phyloP scores from a whole-genome alignment of 1,284 basidiomycete genomes.

The Grifola frondosa region DNA sequence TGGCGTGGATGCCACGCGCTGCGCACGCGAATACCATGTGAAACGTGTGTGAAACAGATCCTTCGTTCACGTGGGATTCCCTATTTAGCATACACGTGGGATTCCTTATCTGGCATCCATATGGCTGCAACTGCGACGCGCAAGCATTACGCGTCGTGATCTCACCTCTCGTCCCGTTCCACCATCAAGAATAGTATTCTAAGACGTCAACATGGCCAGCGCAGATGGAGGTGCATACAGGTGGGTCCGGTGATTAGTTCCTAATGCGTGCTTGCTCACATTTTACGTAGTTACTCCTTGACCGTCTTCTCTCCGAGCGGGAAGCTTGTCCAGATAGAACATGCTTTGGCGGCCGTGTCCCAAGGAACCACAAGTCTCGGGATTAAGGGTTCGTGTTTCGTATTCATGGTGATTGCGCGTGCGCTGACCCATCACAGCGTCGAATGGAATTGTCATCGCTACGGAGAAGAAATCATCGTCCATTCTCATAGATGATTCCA shows the following conservation, averaged over 20 bases:
- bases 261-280: constrained; percentile 11
- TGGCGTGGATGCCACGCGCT: no score
- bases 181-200: constrained; percentile 1
- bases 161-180: constrained; percentile 8
- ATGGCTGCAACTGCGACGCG: constrained; percentile 15
- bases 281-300: constrained; percentile 81
- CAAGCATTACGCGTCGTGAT: constrained; percentile 20
- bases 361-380: constrained; percentile 96
- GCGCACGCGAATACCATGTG: no score
- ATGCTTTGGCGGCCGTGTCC: constrained; percentile 96
- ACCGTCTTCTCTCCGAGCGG: constrained; percentile 99
- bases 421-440: constrained; percentile 54
- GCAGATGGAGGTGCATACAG: constrained; percentile 83
- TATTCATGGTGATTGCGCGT: constrained; percentile 1
- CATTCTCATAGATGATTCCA: constrained; percentile 94
- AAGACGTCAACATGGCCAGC: constrained; percentile 50
- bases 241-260: constrained; percentile 34
- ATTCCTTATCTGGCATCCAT: constrained; percentile 9
- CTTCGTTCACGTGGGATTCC: no score
- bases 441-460: constrained; percentile 98
- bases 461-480: constrained; percentile 99
- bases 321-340: constrained; percentile 99
- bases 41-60: no score
- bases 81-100: no score
- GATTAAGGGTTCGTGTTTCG: constrained; percentile 80